Evolutionary conservation across 148 eudicot genomes (phyloP).

Genomic region (Suaeda aralocaspica): DNA sequence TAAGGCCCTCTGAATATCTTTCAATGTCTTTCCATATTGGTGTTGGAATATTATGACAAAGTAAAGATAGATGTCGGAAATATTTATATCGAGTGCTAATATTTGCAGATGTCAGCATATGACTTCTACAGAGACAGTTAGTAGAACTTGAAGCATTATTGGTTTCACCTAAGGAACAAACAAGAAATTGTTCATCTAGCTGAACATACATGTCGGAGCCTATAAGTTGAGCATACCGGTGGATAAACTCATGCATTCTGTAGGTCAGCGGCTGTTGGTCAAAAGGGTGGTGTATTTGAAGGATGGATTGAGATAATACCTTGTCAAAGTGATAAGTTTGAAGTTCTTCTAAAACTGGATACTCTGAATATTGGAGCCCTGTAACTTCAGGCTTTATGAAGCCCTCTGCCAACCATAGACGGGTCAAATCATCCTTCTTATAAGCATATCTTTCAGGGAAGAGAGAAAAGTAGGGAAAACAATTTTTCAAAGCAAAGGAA

Average conservation of each 20-base stretch:
- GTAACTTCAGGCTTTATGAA: slow-evolving; percentile 8
- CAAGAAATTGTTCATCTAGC: slow-evolving; percentile 12
- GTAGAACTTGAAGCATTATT: neutral
- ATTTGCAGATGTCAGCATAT: neutral
- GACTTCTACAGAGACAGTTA: too few species aligned
- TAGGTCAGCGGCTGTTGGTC: slow-evolving; percentile 11
- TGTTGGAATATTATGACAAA: slow-evolving; percentile 2
- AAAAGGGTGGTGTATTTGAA: slow-evolving; percentile 17
- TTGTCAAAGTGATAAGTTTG: slow-evolving; percentile 18
- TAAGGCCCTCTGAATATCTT: slow-evolving; percentile 13
- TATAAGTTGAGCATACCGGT: slow-evolving; percentile 12
- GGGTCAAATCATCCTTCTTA: slow-evolving; percentile 13
- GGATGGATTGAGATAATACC: slow-evolving; percentile 14
- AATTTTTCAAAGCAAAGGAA: slow-evolving; percentile 6
- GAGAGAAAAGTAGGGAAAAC: slow-evolving; percentile 20
- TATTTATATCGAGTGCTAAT: neutral
- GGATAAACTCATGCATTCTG: slow-evolving; percentile 21
- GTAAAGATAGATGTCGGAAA: slow-evolving; percentile 14
- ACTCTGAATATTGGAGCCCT: neutral
- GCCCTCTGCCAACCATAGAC: slow-evolving; percentile 21
- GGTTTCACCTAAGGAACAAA: neutral
- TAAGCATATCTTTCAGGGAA: slow-evolving; percentile 1
- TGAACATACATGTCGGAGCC: slow-evolving; percentile 12
- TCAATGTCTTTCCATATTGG: slow-evolving; percentile 12
- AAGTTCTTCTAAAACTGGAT: slow-evolving; percentile 13